Evolutionary conservation across 2,329 filamentous ascomycete genomes (phyloP), one percentile per base, ranked within the genome.

Genomic region (Fusarium sororula): DNA sequence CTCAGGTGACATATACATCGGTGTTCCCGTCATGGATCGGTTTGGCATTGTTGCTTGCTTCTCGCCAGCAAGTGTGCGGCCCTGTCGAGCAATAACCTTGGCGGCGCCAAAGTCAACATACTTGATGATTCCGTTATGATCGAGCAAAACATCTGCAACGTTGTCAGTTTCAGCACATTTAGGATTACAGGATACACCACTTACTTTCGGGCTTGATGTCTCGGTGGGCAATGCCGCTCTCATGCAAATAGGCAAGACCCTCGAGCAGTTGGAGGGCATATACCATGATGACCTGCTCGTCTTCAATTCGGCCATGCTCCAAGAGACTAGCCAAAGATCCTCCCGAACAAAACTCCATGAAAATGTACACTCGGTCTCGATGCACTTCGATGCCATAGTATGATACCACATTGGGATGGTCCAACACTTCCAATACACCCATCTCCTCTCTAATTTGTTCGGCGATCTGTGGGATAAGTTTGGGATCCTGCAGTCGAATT

Each of bases 1-100:
- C 85, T 99, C 96, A 10, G 96, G 96, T 12, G 96, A 98, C 96
- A 99, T 99, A 87, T 99, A 99, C 96, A 99, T 99, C 6, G 96
- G 96, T 17, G 96, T 99, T 76, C 96, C 96, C 26, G 95, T 98
- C 92, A 98, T 98, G 41, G 94, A 96, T 80, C 95, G 93, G 83
- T 97, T 95, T 55, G 92, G 89, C 78, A 90, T 87, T 35, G 88
- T 85, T 42, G 89, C 87, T 30, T 87, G 86, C 60, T 91, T 83
- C 77, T 91, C 89, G 20, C 78, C 77, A 28, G 94, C 90, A 24
- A 98, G 86, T 7, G 96, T 98, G 77, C 95, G 94, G 70, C 95
- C 95, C 82, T 98, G 94, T 53, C 95, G 92, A 50, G 96, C 95
- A 79, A 99, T 98, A 72, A 98, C 93, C 82, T 98, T 99, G 70